A percentile compares a stretch with the other conserved stretches of the same genome.
Conservation (phyloP, 768 basidiomycete species). For the Phylloporus sp. region DNA sequence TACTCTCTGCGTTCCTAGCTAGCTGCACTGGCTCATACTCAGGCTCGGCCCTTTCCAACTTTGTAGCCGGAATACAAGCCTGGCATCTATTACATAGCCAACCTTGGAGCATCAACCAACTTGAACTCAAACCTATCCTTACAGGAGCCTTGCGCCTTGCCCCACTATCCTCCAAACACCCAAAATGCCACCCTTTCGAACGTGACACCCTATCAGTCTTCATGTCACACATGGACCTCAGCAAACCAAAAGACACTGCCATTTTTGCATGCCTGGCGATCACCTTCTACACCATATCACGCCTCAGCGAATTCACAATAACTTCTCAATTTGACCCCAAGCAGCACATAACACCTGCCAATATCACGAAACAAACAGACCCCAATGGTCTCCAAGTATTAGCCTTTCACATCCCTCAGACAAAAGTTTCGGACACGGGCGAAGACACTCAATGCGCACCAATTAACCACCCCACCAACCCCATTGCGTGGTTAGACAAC, state of each 20-base stretch:
- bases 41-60: slow-evolving; percentile 9
- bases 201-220: background rate
- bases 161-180: background rate
- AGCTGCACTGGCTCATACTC: slow-evolving; percentile 1
- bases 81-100: slow-evolving; percentile 28
- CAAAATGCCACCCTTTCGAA: background rate
- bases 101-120: slow-evolving; percentile 10
- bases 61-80: slow-evolving; percentile 14
- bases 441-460: background rate
- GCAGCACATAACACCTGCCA: background rate
- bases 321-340: background rate
- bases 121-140: slow-evolving; percentile 12
- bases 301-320: background rate
- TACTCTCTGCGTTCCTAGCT: slow-evolving; percentile 17
- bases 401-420: background rate
- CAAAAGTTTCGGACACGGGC: background rate
- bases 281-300: background rate
- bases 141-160: background rate
- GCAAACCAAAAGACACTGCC: slow-evolving; percentile 31
- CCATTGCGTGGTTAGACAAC: rapidly evolving
- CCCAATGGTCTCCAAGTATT: background rate
- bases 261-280: slow-evolving; percentile 30
- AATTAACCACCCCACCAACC: background rate
- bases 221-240: slow-evolving; percentile 24
- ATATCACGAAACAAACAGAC: background rate